Conservation (phyloP, 805 yeast genomes). For the Pichia phayaonensis region DNA sequence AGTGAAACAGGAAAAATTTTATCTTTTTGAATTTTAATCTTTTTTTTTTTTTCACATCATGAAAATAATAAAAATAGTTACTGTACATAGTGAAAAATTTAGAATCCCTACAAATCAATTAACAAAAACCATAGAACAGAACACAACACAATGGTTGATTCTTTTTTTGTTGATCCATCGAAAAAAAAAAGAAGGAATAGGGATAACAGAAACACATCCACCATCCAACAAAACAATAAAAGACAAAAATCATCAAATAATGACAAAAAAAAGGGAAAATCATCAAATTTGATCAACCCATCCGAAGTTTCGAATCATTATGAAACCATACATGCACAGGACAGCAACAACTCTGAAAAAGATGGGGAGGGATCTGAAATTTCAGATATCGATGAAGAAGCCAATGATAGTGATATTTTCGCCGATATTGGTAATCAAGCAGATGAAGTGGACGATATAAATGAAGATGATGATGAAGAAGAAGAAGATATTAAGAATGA, state of each 20-base stretch:
- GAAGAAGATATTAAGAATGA: conserved; percentile 73
- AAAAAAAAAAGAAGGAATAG: conserved; percentile 41
- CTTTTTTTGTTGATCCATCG: conserved; percentile 56
- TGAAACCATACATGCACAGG: conserved; percentile 7
- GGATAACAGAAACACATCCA: conserved; percentile 21
- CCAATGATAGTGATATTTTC: conserved; percentile 25
- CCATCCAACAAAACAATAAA: conserved; percentile 15
- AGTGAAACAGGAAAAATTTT: background rate
- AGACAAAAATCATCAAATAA: conserved; percentile 1
- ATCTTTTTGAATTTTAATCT: background rate
- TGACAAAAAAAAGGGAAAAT: conserved; percentile 9
- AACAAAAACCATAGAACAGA: background rate
- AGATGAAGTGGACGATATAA: conserved; percentile 26
- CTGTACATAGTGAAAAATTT: background rate
- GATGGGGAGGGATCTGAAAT: conserved; percentile 24
- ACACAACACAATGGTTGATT: conserved; percentile 42
- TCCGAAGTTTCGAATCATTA: background rate
- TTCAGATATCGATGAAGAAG: conserved; percentile 32
- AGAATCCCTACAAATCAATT: background rate
- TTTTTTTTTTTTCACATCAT: background rate
- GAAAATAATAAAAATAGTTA: background rate
- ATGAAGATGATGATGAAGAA: conserved; percentile 43
- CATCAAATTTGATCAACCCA: conserved; percentile 8
- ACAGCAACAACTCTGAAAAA: conserved; percentile 40
- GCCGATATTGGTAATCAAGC: conserved; percentile 20